These are phyloP conservation scores for Chondrostereum purpureum DNA, from an alignment of 1,284 basidiomycete genomes.

Conservation along the genomic window DNA sequence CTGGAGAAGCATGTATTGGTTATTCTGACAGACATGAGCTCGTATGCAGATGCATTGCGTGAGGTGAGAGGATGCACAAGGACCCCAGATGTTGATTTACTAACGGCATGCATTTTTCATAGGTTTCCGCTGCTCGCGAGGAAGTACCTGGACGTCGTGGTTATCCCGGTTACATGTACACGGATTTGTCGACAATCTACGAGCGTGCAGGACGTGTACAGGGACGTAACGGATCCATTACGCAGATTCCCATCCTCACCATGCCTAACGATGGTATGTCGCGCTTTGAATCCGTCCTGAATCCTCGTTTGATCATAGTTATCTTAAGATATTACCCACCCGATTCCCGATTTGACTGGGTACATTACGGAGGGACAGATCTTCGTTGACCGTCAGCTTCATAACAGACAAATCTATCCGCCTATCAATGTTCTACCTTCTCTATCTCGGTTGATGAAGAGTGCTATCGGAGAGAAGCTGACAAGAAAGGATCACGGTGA, in stretches of 20 bases:
- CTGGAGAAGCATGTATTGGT: slow-evolving; percentile 99
- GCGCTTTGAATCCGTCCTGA: slow-evolving; percentile 13
- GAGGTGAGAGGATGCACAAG: slow-evolving; percentile 49
- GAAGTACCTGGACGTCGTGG: slow-evolving; percentile 99
- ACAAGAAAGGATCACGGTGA: slow-evolving; percentile 98
- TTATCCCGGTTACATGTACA: slow-evolving; percentile 99
- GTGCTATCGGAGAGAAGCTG: slow-evolving; percentile 94
- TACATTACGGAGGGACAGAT: slow-evolving; percentile 99
- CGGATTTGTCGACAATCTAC: slow-evolving; percentile 97
- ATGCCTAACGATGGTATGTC: slow-evolving; percentile 97
- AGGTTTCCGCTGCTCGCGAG: slow-evolving; percentile 97
- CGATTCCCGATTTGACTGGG: slow-evolving; percentile 98
- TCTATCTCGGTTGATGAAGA: slow-evolving; percentile 99
- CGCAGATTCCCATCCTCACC: slow-evolving; percentile 98
- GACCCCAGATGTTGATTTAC: slow-evolving; percentile 6
- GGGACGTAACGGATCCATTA: slow-evolving; percentile 98
- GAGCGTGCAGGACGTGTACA: slow-evolving; percentile 98
- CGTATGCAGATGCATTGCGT: slow-evolving; percentile 95
- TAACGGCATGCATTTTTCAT: slow-evolving; percentile 1
- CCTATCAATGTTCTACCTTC: slow-evolving; percentile 99
- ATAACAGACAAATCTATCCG: slow-evolving; percentile 97
- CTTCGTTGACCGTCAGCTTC: slow-evolving; percentile 91
- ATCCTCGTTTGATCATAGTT: slow-evolving; percentile 14
- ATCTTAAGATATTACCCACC: slow-evolving; percentile 91
- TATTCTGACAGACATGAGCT: slow-evolving; percentile 98